Evolutionary conservation across 257 asterid genomes (phyloP).

Genomic region (Scutellaria galericulata): DNA sequence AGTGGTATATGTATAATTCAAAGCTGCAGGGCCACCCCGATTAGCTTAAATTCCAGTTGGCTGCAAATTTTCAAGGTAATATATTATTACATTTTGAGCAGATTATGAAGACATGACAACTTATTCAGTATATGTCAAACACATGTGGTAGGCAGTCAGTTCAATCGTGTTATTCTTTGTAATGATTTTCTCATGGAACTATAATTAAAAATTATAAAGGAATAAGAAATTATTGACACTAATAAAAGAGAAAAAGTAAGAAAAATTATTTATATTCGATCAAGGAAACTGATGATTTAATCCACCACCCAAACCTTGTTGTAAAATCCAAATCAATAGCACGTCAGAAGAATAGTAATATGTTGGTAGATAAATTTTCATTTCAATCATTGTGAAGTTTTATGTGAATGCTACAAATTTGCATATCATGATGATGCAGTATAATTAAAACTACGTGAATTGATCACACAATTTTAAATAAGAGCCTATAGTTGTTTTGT

Average conservation of each 20-base stretch:
- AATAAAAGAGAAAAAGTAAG: background rate
- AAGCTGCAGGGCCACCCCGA: conserved; percentile 11
- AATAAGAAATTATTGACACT: background rate
- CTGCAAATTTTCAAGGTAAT: conserved; percentile 25
- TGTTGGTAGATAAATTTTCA: no score
- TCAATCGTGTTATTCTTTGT: conserved; percentile 24
- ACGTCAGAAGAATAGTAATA: no score
- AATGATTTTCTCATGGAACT: conserved; percentile 30
- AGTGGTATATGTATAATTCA: background rate
- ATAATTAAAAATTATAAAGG: background rate
- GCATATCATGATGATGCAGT: no score
- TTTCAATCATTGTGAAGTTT: no score
- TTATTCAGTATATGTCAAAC: background rate
- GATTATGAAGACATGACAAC: conserved; percentile 15
- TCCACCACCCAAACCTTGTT: no score
- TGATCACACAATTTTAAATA: no score
- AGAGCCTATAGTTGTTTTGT: no score
- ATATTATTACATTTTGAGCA: conserved; percentile 32
- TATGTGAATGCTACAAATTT: no score
- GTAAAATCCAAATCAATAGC: no score
- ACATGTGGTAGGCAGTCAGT: conserved; percentile 26
- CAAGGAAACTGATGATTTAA: background rate
- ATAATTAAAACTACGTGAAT: no score
- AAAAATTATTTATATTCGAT: background rate
- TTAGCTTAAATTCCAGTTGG: conserved; percentile 1